Base-by-base conservation (phyloP, 2,329 filamentous ascomycete genomes). In the Alternaria brassicicola region DNA sequence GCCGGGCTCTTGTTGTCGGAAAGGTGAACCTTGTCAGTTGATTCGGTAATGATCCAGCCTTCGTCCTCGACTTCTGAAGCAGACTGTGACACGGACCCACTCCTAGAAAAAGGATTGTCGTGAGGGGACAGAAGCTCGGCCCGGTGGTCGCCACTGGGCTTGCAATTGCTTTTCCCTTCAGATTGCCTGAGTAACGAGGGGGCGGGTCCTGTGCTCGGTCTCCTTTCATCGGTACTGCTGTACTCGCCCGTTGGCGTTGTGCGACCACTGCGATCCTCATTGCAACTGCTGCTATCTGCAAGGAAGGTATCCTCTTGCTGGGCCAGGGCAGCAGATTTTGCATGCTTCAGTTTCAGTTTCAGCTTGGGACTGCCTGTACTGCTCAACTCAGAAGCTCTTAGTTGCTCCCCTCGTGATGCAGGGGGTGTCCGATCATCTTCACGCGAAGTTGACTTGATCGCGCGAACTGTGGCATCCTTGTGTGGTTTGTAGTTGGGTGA, bases 401-500 rank as follows among this genome's bases (percentile, higher is more conserved):
- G 43, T 33, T 73, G 70, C 52, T 74, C 69, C 48, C 63, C 62
- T 30, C 67, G 59, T 41, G 70, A 72, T 17, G 70, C 63, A 13
- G 72, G 63, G 2, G 66, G 64, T 17, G 66, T 69, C 28, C 57
- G 63, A 26, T 69, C 67, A 33, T 63, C 67, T 23, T 52, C 70
- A 49, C 62, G 70, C 75, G 81, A 80, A 35, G 80, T 81, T 5
- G 82, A 78, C 52, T 82, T 81, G 33, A 91, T 86, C n/a, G 84
- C 79, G 52, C 88, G 85, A 38, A 92, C 90, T n/a, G 86, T 87
- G 26, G 90, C 88, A 72, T 86, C 89, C 36, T 87, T 86, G 61
- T 88, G 87, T 12, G 89, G 89, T 43, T 89, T 88, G 74, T 93
- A 93, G 52, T 89, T 88, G 12, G 89, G 88, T 17, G 90, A 92